Evolutionary conservation across 768 basidiomycete genomes (phyloP).

Genomic region (Podaxis pistillaris): DNA sequence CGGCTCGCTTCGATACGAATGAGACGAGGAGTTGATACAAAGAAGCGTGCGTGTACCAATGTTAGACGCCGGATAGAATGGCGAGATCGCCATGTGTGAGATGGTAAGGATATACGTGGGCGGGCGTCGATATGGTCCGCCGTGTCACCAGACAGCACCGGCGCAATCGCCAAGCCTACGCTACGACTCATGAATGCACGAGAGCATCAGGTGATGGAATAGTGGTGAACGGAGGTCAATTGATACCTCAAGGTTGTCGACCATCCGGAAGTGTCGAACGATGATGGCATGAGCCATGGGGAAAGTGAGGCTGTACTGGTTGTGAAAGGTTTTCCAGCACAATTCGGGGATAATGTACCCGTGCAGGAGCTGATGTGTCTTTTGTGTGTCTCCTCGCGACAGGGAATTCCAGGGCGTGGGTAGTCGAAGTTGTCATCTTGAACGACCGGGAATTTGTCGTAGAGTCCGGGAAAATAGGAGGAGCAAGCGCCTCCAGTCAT

Average conservation of each 20-base stretch:
- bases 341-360: neutral
- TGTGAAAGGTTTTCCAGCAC: neutral
- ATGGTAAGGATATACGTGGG: neutral
- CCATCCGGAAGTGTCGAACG: neutral
- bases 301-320: too few species aligned
- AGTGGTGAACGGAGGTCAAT: neutral
- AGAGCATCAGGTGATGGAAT: neutral
- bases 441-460: neutral
- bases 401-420: neutral
- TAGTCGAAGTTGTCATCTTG: neutral
- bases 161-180: neutral
- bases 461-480: constrained; percentile 12
- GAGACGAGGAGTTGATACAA: constrained; percentile 1
- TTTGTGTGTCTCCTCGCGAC: neutral
- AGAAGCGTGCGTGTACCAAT: neutral
- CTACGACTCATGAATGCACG: neutral
- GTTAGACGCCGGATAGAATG: neutral
- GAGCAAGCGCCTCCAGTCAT: neutral
- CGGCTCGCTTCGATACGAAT: constrained; percentile 5
- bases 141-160: neutral
- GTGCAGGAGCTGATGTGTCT: neutral
- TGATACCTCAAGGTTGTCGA: neutral
- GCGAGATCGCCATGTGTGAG: constrained; percentile 3
- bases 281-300: neutral
- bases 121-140: neutral